Evolutionary conservation across 371 early-diverging fungal genomes (phyloP), one percentile per base, ranked within the genome.

Genomic region (Apophysomyces ossiformis): DNA sequence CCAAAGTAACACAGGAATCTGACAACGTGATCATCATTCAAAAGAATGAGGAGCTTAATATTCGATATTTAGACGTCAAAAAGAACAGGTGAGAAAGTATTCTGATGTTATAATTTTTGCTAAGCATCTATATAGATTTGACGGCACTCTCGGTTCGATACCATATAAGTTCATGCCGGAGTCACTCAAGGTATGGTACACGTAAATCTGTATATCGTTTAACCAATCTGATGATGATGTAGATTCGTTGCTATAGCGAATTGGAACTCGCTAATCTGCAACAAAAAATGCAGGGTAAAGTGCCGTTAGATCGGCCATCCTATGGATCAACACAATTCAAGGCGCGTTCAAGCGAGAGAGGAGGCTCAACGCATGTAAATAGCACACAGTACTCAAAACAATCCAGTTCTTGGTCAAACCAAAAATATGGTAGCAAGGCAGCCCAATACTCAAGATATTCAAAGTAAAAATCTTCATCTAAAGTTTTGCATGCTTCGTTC

Each of bases 1-100:
- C 91, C 60, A 93, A 93, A 74, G 84, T 91, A 1, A 90, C 93
- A 15, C 93, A 93, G 64, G 93, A 93, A 78, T 92, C 93, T 11
- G 93, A 93, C 65, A 92, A 92, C 75, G 93, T 93, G 0, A 77
- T 92, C 7, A 87, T 92, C 12, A 67, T 93, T 54, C 93, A 93
- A 66, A 83, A 76, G 45, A 58, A 61, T 5, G 72, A 74, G 61
- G 74, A 71, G 36, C 26, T 63, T 36, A 43, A 69, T 35, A 39
- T 68, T 15, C 75, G 89, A 47, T 84, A 75, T 26, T 58, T 92
- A 13, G 92, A 92, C 61, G 79, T 92, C 37, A 85, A 85, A 44
- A 92, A 92, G 71, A 92, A 92, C 62, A 78, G 84, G 83, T 76
- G 64, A 16, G 58, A 37, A 18, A 41, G 8, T 41, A 11, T 41